A percentile compares a stretch with the other conserved stretches of the same genome.
phyloP scores from a whole-genome alignment of 2,329 filamentous ascomycete species.

The Aspergillus pseudoterreus region DNA sequence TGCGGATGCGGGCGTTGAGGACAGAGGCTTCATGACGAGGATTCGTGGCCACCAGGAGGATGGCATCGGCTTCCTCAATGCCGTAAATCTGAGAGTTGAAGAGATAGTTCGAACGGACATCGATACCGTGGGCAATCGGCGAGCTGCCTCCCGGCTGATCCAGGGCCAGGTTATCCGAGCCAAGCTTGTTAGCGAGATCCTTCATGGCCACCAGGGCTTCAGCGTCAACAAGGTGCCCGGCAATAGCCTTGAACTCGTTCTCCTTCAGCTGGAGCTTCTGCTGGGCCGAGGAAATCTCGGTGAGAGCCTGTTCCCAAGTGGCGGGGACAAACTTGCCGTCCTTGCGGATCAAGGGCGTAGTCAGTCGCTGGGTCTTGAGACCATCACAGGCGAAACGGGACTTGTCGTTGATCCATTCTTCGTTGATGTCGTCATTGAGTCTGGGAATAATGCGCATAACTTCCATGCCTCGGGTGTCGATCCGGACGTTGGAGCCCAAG shows the following conservation, averaged over 20 bases:
- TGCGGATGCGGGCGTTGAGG: conserved; percentile 92
- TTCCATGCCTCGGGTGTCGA: conserved; percentile 89
- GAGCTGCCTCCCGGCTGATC: conserved; percentile 81
- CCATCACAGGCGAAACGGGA: conserved; percentile 94
- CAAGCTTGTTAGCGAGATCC: conserved; percentile 92
- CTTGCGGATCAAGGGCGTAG: conserved; percentile 82
- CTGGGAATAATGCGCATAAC: conserved; percentile 93
- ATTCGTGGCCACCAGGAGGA: conserved; percentile 93
- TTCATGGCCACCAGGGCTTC: conserved; percentile 96
- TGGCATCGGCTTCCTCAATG: conserved; percentile 87
- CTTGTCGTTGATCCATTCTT: conserved; percentile 99
- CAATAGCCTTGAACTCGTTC: conserved; percentile 94
- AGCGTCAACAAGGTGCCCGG: conserved; percentile 84
- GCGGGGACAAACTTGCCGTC: conserved; percentile 89
- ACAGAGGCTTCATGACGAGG: conserved; percentile 92
- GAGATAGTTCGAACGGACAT: conserved; percentile 88
- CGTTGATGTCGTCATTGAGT: conserved; percentile 96
- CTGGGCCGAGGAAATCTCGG: conserved; percentile 79
- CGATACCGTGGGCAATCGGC: conserved; percentile 86
- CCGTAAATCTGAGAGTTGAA: conserved; percentile 96
- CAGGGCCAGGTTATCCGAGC: conserved; percentile 90
- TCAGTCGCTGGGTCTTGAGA: conserved; percentile 91
- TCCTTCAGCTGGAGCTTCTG: conserved; percentile 75
- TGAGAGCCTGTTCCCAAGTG: conserved; percentile 92
- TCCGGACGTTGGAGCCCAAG: conserved; percentile 88